These are phyloP conservation scores for Euphorbia peplus DNA, from an alignment of 345 rosid genomes.

Conservation along the genomic window DNA sequence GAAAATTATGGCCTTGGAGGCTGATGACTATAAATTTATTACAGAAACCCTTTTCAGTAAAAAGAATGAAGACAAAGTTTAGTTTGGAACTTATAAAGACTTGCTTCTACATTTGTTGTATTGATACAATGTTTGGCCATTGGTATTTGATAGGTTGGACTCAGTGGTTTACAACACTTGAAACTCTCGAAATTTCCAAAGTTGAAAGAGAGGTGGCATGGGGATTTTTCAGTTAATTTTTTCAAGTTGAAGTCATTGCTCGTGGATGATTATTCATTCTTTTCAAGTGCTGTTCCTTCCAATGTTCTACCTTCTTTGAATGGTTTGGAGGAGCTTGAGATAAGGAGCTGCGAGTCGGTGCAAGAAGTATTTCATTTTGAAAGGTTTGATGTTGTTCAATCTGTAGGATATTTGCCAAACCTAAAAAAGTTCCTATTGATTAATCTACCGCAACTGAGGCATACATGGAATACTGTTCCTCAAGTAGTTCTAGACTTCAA, in stretches of 20 bases:
- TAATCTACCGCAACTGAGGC: conserved; percentile 3
- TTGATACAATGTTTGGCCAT: neutral
- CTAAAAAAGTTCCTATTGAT: neutral
- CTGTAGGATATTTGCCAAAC: neutral
- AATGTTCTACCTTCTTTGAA: neutral
- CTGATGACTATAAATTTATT: neutral
- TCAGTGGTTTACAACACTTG: neutral
- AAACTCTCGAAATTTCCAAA: conserved; percentile 2
- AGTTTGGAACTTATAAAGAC: neutral
- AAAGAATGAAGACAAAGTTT: neutral
- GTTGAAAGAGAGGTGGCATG: conserved; percentile 1
- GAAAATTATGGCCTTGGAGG: neutral
- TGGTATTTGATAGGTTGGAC: neutral
- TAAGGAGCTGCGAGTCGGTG: conserved; percentile 5
- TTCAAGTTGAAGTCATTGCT: neutral
- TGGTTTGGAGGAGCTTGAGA: neutral
- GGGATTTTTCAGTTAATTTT: neutral
- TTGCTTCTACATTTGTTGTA: neutral
- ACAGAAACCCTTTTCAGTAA: neutral
- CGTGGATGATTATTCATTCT: neutral
- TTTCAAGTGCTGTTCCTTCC: conserved; percentile 6
- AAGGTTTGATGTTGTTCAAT: neutral
- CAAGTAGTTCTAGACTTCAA: neutral
- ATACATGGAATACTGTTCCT: neutral
- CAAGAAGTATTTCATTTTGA: conserved; percentile 2